phyloP scores from a whole-genome alignment of 306 rosid genomes.

The Sechiopsis laciniata region DNA sequence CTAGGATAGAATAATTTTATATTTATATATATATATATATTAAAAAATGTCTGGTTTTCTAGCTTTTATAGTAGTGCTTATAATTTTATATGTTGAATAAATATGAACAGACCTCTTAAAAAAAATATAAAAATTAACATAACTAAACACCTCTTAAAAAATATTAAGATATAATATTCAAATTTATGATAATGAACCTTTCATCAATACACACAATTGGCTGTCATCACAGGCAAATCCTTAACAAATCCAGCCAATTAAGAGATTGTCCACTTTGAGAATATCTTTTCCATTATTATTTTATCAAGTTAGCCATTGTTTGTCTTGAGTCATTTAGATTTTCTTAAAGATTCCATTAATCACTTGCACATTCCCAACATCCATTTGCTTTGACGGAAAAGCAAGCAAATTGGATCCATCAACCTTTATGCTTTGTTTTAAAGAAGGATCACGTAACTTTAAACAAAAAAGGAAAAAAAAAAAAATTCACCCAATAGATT shows the following conservation, averaged over 20 bases:
- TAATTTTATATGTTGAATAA: background rate
- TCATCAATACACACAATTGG: background rate
- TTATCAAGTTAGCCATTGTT: background rate
- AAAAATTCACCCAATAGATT: background rate
- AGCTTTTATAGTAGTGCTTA: background rate
- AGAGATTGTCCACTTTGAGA: background rate
- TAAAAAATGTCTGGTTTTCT: background rate
- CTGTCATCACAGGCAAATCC: slow-evolving; percentile 10
- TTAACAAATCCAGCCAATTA: slow-evolving; percentile 16
- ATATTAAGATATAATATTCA: too few species aligned
- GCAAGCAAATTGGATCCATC: slow-evolving; percentile 16
- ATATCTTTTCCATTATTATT: background rate
- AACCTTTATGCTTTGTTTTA: background rate
- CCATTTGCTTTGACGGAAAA: slow-evolving; percentile 16
- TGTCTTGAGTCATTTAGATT: slow-evolving; percentile 18
- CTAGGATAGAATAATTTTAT: too few species aligned
- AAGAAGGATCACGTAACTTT: background rate
- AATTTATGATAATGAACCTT: background rate
- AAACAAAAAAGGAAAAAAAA: too few species aligned
- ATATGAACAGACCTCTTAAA: background rate
- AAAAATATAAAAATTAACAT: too few species aligned
- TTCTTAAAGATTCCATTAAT: slow-evolving; percentile 9
- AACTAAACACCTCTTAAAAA: too few species aligned
- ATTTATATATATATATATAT: too few species aligned
- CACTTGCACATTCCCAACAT: background rate